Conservation (phyloP, 768 basidiomycete species). For the Podaxis carcinomalis region DNA sequence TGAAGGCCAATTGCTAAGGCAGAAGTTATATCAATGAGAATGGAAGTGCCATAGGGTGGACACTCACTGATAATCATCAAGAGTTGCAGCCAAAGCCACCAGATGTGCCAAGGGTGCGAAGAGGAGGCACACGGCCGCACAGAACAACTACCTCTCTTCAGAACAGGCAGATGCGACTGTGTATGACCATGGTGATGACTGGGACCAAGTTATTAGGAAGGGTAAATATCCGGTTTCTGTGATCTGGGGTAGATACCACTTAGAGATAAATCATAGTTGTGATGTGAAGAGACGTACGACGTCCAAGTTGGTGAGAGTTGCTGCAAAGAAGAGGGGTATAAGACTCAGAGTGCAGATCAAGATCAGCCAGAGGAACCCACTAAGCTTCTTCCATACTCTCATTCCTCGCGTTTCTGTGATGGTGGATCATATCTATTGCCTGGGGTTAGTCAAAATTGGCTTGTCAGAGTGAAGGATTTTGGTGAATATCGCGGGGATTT, state of each 20-base stretch:
- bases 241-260: slow-evolving; percentile 26
- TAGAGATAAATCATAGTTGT: not conserved
- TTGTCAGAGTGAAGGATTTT: not conserved
- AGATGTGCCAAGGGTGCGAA: slow-evolving; percentile 85
- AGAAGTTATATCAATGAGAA: slow-evolving; percentile 3
- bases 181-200: slow-evolving; percentile 54
- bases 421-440: slow-evolving; percentile 69
- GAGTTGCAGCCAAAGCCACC: slow-evolving; percentile 68
- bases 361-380: slow-evolving; percentile 63
- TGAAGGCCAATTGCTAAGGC: slow-evolving; percentile 65
- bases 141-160: slow-evolving; percentile 50
- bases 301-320: slow-evolving; percentile 77
- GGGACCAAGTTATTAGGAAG: slow-evolving; percentile 61
- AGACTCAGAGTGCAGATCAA: slow-evolving; percentile 79
- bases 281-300: slow-evolving; percentile 38
- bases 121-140: slow-evolving; percentile 69
- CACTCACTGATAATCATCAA: slow-evolving; percentile 69
- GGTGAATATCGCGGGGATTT: slow-evolving; percentile 38
- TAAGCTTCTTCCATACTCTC: slow-evolving; percentile 43
- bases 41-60: not conserved
- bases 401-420: slow-evolving; percentile 47
- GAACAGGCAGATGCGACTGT: slow-evolving; percentile 67
- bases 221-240: slow-evolving; percentile 48
- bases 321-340: slow-evolving; percentile 75
- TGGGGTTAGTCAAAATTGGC: not conserved